These are phyloP conservation scores for Periconia macrospinosa DNA, from an alignment of 2,329 filamentous ascomycete species.

Conservation along the genomic window DNA sequence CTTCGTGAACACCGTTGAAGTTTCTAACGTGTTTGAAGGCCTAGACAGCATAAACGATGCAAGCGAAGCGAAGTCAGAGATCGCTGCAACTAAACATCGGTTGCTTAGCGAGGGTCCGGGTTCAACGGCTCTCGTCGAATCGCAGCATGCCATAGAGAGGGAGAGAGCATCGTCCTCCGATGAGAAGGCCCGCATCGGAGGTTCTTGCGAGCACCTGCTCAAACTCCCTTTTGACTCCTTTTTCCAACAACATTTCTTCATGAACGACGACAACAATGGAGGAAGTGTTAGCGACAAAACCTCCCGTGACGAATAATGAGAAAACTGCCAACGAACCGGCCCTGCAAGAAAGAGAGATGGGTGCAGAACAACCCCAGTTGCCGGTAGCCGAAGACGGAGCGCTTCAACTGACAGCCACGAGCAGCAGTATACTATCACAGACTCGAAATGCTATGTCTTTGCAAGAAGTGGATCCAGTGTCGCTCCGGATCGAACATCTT, in stretches of 20 bases:
- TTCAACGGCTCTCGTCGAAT: not conserved
- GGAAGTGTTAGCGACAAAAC: not conserved
- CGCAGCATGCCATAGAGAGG: not conserved
- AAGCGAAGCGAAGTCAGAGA: not conserved
- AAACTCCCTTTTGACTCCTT: not conserved
- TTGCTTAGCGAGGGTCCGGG: slow-evolving; percentile 13
- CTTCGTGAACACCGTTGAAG: not conserved
- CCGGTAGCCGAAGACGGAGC: not conserved
- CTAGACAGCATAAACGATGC: not conserved
- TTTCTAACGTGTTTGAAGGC: not conserved
- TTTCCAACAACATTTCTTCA: not conserved
- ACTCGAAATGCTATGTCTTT: slow-evolving; percentile 38
- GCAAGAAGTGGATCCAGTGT: slow-evolving; percentile 58
- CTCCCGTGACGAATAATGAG: not conserved
- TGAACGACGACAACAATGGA: slow-evolving; percentile 1
- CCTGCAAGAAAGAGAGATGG: slow-evolving; percentile 6
- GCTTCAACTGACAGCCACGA: slow-evolving; percentile 19
- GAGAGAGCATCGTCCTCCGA: not conserved
- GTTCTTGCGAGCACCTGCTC: not conserved
- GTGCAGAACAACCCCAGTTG: slow-evolving; percentile 10
- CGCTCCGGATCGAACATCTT: slow-evolving; percentile 58
- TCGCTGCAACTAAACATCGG: slow-evolving; percentile 7
- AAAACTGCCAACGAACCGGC: slow-evolving; percentile 2
- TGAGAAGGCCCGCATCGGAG: not conserved
- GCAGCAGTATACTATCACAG: slow-evolving; percentile 15